Base-by-base conservation (phyloP, 169 alveolate genomes). In the Plasmodium gonderi region DNA sequence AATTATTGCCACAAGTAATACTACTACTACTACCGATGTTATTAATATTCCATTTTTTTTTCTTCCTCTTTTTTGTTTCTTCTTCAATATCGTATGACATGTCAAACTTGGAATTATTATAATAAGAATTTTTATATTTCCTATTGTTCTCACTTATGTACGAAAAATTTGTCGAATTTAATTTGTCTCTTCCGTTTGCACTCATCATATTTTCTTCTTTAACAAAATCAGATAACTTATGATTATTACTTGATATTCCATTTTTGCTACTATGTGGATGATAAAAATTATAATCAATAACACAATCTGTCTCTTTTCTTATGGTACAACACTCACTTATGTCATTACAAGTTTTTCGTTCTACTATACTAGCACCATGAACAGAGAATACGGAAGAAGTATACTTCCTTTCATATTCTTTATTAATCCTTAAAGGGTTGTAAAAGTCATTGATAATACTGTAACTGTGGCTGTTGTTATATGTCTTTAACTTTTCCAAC, bases 91-190 rank as follows among this genome's bases (percentile, higher is more conserved):
- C 92, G 29, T 83, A 83, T 12, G 78, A 69, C 65, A 83, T 38
- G 75, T 83, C 92, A 83, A 83, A 83, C n/a, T 83, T 83, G 9
- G 65, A 42, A 38, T 83, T 83, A 40, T 83, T 74, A 60, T 83
- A 83, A 60, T 83, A 83, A 51, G 36, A 47, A 83, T 83, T 83
- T 69, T 83, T 83, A 76, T 83, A 83, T 23, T 68, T 83, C 42
- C 77, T 45, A 60, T 83, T 83, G 14, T 83, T 79, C 54, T 83
- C 92, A 6, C 47, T 69, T 31, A 31, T 20, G 77, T 68, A 72
- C 7, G 42, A 5, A 31, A 44, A 44, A 20, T 69, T 80, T 11
- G 51, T 54, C 26, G 42, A 69, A 68, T 49, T 14, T 29, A 74
- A 36, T 44, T 83, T 69, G 3, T 82, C 82, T 47, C 77, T 68